phyloP scores from a whole-genome alignment of 768 basidiomycete genomes.

The Tricholoma saponaceum region DNA sequence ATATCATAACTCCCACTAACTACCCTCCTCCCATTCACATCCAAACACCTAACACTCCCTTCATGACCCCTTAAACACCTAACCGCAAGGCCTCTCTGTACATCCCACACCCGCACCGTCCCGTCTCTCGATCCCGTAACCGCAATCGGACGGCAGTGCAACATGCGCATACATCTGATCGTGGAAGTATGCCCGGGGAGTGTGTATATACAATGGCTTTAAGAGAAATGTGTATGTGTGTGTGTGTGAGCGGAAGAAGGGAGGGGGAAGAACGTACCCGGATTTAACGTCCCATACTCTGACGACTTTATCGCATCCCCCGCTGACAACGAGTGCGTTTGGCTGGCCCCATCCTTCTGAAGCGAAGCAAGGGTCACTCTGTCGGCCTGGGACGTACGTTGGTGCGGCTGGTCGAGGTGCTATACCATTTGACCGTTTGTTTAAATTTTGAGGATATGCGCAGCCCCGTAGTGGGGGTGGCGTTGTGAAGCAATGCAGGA shows the following conservation, averaged over 20 bases:
- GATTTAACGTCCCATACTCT: conserved; percentile 88
- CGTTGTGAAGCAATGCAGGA: no score
- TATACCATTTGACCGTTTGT: not conserved
- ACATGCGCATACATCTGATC: conserved; percentile 83
- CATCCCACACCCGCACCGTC: conserved; percentile 90
- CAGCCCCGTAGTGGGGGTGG: no score
- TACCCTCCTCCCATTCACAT: conserved; percentile 77
- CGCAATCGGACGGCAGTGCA: conserved; percentile 84
- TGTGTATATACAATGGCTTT: conserved; percentile 71
- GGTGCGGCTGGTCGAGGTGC: not conserved
- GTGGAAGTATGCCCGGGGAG: conserved; percentile 87
- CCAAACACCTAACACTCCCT: conserved; percentile 82
- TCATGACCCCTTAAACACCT: conserved; percentile 72
- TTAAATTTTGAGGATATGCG: no score
- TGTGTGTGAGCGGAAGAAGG: not conserved
- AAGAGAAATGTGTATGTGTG: conserved; percentile 1
- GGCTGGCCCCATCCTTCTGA: conserved; percentile 90
- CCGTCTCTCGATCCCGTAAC: conserved; percentile 87
- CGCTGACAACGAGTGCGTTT: conserved; percentile 79
- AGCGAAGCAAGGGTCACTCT: conserved; percentile 55
- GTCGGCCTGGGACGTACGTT: conserved; percentile 25
- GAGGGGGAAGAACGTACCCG: conserved; percentile 48
- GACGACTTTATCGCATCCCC: conserved; percentile 90
- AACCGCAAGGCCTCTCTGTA: conserved; percentile 70
- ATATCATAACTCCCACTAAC: conserved; percentile 95